Evolutionary conservation across 2,329 filamentous ascomycete genomes (phyloP), one percentile per base, ranked within the genome.

Genomic region (Zelopaecilomyces penicillatus): DNA sequence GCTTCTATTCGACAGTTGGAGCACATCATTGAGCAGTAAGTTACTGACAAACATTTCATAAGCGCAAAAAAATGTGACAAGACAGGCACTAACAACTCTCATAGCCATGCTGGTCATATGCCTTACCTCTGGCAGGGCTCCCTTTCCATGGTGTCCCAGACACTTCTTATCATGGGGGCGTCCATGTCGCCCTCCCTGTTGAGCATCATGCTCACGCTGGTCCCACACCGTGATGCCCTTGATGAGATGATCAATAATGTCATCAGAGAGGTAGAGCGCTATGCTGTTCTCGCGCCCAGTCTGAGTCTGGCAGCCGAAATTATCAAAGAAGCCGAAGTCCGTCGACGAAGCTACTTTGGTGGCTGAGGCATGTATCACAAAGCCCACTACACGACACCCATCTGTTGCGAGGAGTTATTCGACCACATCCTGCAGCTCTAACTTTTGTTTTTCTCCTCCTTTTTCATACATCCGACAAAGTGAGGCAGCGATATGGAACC

Each of bases 111-210:
- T 49, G 86, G 87, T 41, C 86, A 91, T 60, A 82, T 93, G 68
- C 86, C 86, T 9, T 93, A 91, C 64, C 75, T 91, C 19, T 93
- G 85, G 82, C 87, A 91, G 67, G 86, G 86, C 12, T 85, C 86
- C 6, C 73, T 93, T 33, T 89, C 84, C 26, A 87, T 93, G 58
- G 84, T 90, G 26, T 88, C 85, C 5, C 87, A 93, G 63, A 85
- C 84, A 2, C 70, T 93, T 11, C 71, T 93, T 37, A 78, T 93
- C 31, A 91, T 93, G 86, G 87, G 85, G 5, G 85, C 86, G 11
- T 88, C 83, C 11, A 86, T 91, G 80, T 89, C 82, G 6, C 80
- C 82, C 1, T 82, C 82, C 5, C 75, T 91, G 3, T 80, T 78
- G 27, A 74, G 70, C 41, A 80, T 90, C 35, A 69, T 91, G 60